These are phyloP conservation scores for Tolypocladium endophyticum DNA, from an alignment of 2,329 filamentous ascomycete species.

Conservation along the genomic window DNA sequence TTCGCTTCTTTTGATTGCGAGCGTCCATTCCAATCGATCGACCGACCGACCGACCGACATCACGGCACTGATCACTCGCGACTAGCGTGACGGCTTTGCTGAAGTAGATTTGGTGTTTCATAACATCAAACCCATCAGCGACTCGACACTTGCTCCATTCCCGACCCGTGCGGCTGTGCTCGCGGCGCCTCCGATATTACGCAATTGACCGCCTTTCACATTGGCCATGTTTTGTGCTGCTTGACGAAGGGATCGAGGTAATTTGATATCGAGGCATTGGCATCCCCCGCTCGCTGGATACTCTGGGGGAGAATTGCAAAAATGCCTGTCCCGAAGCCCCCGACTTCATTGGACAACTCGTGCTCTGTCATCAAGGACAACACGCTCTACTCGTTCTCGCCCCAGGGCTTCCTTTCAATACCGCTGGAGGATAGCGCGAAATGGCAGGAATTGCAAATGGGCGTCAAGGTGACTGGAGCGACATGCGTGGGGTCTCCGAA, in stretches of 20 bases:
- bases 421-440: slow-evolving; percentile 54
- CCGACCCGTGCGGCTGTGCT: background rate
- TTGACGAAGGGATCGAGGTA: background rate
- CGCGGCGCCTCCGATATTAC: background rate
- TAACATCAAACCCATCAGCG: background rate
- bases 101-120: background rate
- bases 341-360: slow-evolving; percentile 59
- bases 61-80: background rate
- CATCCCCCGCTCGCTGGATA: background rate
- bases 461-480: slow-evolving; percentile 61
- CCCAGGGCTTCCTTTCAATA: slow-evolving; percentile 65
- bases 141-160: background rate
- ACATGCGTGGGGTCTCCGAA: slow-evolving; percentile 65
- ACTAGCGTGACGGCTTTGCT: background rate
- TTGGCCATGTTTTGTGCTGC: slow-evolving; percentile 1
- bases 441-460: slow-evolving; percentile 59
- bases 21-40: background rate
- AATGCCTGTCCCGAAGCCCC: slow-evolving; percentile 66
- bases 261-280: background rate
- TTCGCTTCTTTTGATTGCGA: background rate
- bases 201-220: background rate
- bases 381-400: slow-evolving; percentile 75
- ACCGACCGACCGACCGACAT: background rate
- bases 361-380: slow-evolving; percentile 76
- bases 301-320: slow-evolving; percentile 10